A percentile compares a stretch with the other conserved stretches of the same genome.
phyloP scores from a whole-genome alignment of 176 grass and related monocot species.

The Musa schizocarpa region DNA sequence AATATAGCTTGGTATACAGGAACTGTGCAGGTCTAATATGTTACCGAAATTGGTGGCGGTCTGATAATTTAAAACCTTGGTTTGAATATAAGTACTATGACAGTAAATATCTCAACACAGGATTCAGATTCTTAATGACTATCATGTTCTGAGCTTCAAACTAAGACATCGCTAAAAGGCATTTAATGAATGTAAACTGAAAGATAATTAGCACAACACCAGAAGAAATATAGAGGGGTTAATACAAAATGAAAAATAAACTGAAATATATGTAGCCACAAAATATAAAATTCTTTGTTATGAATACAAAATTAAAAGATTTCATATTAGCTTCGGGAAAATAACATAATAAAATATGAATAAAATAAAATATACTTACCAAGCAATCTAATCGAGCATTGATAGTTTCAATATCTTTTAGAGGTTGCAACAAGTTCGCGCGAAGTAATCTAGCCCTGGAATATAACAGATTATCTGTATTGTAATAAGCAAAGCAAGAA shows the following conservation, averaged over 20 bases:
- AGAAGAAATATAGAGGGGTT: neutral
- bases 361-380: constrained; percentile 32
- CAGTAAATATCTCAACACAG: neutral
- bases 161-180: neutral
- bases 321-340: neutral
- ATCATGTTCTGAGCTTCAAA: neutral
- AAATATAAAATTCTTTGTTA: neutral
- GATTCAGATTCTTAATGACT: neutral
- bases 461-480: constrained; percentile 14
- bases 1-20: too few relatives aligned
- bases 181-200: neutral
- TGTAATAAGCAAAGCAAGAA: neutral
- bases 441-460: constrained; percentile 81
- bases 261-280: neutral
- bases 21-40: too few relatives aligned
- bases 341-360: neutral
- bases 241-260: neutral
- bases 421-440: constrained; percentile 85
- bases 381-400: constrained; percentile 88
- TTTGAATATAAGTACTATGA: too few relatives aligned
- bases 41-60: too few relatives aligned
- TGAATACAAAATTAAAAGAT: neutral
- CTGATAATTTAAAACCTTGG: too few relatives aligned
- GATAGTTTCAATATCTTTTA: constrained; percentile 89
- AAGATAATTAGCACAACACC: too few relatives aligned